A percentile compares a stretch with the other conserved stretches of the same genome.
Conservation (phyloP, 2,329 filamentous ascomycete species). For the Trichoderma oligosporum region DNA sequence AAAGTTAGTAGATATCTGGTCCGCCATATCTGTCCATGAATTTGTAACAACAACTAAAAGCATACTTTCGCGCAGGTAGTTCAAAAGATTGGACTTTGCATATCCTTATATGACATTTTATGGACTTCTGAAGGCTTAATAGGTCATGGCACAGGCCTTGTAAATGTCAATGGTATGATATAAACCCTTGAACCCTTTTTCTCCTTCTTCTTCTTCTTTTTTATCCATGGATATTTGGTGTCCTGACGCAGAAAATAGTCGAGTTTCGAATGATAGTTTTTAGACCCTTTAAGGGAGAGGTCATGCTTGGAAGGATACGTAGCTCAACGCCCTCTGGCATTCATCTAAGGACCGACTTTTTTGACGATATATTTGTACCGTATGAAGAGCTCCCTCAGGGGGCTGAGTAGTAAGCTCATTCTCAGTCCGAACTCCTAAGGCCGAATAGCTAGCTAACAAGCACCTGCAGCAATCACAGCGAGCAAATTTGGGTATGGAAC, state of each 20-base stretch:
- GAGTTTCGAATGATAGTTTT: conserved; percentile 94
- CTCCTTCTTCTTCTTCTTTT: not conserved
- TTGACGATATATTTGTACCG: conserved; percentile 84
- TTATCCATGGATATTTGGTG: not conserved
- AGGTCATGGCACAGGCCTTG: conserved; percentile 83
- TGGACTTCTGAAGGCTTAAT: conserved; percentile 90
- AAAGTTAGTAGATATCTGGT: conserved; percentile 53
- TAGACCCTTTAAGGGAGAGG: conserved; percentile 91
- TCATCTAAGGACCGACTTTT: conserved; percentile 82
- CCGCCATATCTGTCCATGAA: not conserved
- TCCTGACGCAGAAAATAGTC: conserved; percentile 48
- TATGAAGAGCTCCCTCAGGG: conserved; percentile 69
- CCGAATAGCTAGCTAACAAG: conserved; percentile 26
- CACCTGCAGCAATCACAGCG: conserved; percentile 60
- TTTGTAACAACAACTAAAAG: not conserved
- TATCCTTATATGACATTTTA: conserved; percentile 87
- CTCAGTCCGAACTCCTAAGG: not conserved
- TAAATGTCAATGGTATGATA: conserved; percentile 83
- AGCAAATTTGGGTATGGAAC: conserved; percentile 82
- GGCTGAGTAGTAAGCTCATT: conserved; percentile 63
- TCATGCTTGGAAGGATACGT: conserved; percentile 80
- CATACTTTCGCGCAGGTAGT: conserved; percentile 57
- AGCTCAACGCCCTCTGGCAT: conserved; percentile 69
- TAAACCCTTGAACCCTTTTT: no score
- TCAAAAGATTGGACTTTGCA: conserved; percentile 88